These are phyloP conservation scores for Saturnispora diversa DNA, from an alignment of 805 yeast species.

Conservation along the genomic window DNA sequence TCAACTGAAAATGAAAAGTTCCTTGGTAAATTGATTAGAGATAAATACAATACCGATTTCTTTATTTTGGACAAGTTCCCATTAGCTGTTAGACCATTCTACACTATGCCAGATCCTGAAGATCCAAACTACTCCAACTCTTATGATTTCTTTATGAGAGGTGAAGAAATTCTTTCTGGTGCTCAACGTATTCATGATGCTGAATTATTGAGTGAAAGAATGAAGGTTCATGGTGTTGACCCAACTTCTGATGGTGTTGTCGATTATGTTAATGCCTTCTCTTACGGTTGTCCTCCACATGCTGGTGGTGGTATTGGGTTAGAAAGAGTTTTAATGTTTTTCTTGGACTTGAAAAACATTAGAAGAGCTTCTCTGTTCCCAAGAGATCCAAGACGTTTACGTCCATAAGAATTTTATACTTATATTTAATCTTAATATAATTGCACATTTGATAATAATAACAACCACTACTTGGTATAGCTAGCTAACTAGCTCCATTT, in stretches of 20 bases:
- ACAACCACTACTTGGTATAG: too few species aligned
- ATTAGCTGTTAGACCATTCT: constrained; percentile 91
- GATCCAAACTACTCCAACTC: constrained; percentile 93
- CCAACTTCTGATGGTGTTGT: constrained; percentile 73
- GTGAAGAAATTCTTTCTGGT: constrained; percentile 98
- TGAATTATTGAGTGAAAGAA: constrained; percentile 69
- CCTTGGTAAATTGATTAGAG: constrained; percentile 85
- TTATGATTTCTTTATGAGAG: constrained; percentile 99
- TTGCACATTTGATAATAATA: too few species aligned
- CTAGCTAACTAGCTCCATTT: too few species aligned
- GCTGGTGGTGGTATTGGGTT: constrained; percentile 99
- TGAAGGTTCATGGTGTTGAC: constrained; percentile 75
- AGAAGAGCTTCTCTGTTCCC: constrained; percentile 99
- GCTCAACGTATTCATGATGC: constrained; percentile 99
- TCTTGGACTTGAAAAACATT: constrained; percentile 91
- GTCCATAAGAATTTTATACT: constrained; percentile 48
- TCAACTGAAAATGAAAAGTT: constrained; percentile 92
- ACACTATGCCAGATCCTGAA: constrained; percentile 96
- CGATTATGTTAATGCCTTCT: constrained; percentile 89
- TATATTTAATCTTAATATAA: constrained; percentile 1
- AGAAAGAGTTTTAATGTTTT: constrained; percentile 98
- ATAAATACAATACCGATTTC: constrained; percentile 94
- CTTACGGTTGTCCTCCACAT: constrained; percentile 95
- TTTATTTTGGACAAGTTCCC: constrained; percentile 98
- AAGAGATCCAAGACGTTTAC: constrained; percentile 91